phyloP scores from a whole-genome alignment of 345 rosid genomes.

The Euphorbia tirucalli region DNA sequence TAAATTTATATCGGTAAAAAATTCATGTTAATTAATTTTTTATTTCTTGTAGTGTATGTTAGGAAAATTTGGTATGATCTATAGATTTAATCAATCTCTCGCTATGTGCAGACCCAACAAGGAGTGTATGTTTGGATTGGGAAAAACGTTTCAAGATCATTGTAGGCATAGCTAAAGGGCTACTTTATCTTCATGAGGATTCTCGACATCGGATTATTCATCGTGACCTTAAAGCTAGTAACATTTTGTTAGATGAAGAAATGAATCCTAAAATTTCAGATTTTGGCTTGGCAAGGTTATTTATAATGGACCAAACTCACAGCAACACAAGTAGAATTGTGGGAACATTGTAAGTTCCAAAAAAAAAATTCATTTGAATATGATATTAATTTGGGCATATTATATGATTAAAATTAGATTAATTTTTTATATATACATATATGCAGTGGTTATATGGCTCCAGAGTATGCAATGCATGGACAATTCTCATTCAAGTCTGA shows the following conservation, averaged over 20 bases:
- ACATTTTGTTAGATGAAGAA: conserved; percentile 1
- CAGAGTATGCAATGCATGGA: conserved; percentile 17
- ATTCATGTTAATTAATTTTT: too few relatives aligned
- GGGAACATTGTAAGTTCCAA: conserved; percentile 14
- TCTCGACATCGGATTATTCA: conserved; percentile 8
- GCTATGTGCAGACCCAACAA: neutral
- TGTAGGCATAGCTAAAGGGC: conserved; percentile 8
- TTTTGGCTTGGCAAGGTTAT: conserved; percentile 16
- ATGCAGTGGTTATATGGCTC: conserved; percentile 9
- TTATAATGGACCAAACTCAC: conserved; percentile 11
- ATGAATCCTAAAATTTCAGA: conserved; percentile 12
- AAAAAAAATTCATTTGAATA: too few relatives aligned
- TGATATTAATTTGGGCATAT: too few relatives aligned
- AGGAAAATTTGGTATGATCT: too few relatives aligned
- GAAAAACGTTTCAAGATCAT: conserved; percentile 2
- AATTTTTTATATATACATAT: too few relatives aligned
- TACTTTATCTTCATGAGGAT: conserved; percentile 19
- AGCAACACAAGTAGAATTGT: conserved; percentile 5
- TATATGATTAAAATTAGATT: too few relatives aligned
- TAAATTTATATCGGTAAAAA: too few relatives aligned
- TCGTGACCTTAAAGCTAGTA: conserved; percentile 13
- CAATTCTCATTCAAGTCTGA: conserved; percentile 9
- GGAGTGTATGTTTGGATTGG: conserved; percentile 5
- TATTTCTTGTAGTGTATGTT: too few relatives aligned
- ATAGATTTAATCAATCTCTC: neutral